Base-by-base conservation (phyloP, 805 yeast genomes). In the Pichia kluyveri region DNA sequence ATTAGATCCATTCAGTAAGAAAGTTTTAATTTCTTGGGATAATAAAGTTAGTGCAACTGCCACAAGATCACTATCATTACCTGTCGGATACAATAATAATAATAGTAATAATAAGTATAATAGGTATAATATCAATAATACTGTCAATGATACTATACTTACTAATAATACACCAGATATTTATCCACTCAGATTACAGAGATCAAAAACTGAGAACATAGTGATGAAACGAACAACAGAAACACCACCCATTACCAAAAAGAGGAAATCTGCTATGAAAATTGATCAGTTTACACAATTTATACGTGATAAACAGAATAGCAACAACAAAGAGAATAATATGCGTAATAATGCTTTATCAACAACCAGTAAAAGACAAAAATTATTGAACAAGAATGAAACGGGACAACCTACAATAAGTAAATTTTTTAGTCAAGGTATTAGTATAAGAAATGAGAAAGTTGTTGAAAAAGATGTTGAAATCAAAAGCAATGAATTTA, bases 1-100 rank as follows among this genome's bases (percentile, higher is more conserved):
- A 8, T 55, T 85, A 10, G 78, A 83, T 60, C 96, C 97, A 1
- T 70, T 75, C 46, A 70, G 79, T 1, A 78, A 77, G 52, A 59
- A 63, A 41, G 61, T 63, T 1, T 63, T 82, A 32, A 50, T 69
- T 0, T 67, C 82, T 3, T 66, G 83, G 54, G 83, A 79, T 49
- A 68, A 62, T 43, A 59, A 60, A 43, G 51, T 72, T 7, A 40
- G 41, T 37, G 19, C 46, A 32, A 45, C 23, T 28, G 15, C 38
- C 4, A 28, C 41, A 19, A 38, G 46, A 26, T 40, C 54, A 5
- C 31, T 43, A 4, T 44, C 46, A 4, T 32, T 50, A 27, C 54
- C 54, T 5, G 10, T 18, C 17, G 17, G 3, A n/a, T 17, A 15
- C 8, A 37, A 27, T 5, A 37, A 27, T 11, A 38, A 19, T 19